Conservation (phyloP, 2,329 filamentous ascomycete species). For the Clonostachys solani region DNA sequence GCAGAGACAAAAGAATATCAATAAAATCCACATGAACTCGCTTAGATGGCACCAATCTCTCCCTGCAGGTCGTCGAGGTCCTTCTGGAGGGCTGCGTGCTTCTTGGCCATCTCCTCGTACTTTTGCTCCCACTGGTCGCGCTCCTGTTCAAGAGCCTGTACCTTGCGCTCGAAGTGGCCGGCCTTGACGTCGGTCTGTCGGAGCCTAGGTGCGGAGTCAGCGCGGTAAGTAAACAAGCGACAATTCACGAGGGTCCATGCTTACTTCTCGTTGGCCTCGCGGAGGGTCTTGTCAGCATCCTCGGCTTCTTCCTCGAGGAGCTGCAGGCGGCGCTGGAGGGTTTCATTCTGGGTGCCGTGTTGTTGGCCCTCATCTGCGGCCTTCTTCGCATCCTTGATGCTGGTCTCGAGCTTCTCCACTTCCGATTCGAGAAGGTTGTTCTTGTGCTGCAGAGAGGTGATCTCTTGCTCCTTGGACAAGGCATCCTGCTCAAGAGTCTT, state of each 20-base stretch:
- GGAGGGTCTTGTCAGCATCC: constrained; percentile 90
- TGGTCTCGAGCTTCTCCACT: constrained; percentile 85
- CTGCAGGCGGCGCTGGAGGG: constrained; percentile 86
- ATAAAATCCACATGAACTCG: constrained; percentile 1
- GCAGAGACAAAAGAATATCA: constrained; percentile 4
- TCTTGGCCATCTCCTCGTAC: constrained; percentile 96
- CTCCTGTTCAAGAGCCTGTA: constrained; percentile 88
- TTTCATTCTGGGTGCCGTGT: constrained; percentile 86
- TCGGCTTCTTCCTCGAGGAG: constrained; percentile 98
- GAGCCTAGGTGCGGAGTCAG: constrained; percentile 54
- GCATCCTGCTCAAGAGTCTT: constrained; percentile 94
- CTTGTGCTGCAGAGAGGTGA: constrained; percentile 93
- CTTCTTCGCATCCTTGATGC: constrained; percentile 84
- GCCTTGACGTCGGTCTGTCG: constrained; percentile 99
- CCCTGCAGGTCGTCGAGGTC: constrained; percentile 86
- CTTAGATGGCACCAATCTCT: constrained; percentile 91
- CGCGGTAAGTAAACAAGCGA: constrained; percentile 8
- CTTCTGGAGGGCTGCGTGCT: constrained; percentile 79
- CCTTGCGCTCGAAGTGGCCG: constrained; percentile 98
- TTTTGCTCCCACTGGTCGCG: constrained; percentile 95
- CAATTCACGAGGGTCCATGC: background rate
- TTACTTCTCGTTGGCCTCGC: constrained; percentile 98
- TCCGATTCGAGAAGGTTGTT: constrained; percentile 86
- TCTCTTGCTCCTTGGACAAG: constrained; percentile 94
- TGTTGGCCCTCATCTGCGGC: constrained; percentile 76